Evolutionary conservation across 495 filamentous ascomycete species (phyloP), one percentile per base, ranked within the genome.

Genomic region (Choiromyces venosus): DNA sequence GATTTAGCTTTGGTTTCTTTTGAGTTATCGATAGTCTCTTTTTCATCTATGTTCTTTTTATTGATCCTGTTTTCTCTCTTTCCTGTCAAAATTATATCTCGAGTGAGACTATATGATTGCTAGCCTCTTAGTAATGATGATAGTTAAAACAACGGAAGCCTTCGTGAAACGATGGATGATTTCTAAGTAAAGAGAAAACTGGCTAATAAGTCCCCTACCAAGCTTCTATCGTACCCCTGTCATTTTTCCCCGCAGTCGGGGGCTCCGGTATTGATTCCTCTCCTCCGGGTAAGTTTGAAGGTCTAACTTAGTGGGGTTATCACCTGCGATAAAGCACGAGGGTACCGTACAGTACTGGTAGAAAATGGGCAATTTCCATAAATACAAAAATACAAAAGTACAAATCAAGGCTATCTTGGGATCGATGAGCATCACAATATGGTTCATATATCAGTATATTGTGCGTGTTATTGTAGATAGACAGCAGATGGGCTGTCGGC

Each of bases 1-100:
- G 68, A 73, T 73, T 76, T 56, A 68, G 67, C 56, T 70, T 76
- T 37, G 19, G 44, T 1, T 29, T 72, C 37, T 38, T 70, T 70
- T 35, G 69, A 35, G 37, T 66, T 66, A 38, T 14, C 35, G 9
- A 66, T 69, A 65, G n/a, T 37, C 44, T 61, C 18, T 29, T 64
- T 42, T 37, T 72, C 18, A 16, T 66, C 66, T 71, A 36, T 21
- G 5, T 38, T 65, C 35, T 64, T 44, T 61, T 42, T 72, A 65
- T 72, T 66, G 25, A 38, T 70, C 19, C 38, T 74, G 37, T 39
- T 42, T 65, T 21, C 29, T 42, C 42, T 21, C 29, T 33, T 66
- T 71, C 16, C 9, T 29, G 39, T 56, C 68, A 52, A 52, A 19
- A 52, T 25, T 9, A 6, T 29, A 3, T 61, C 52, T 29, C 25